Percentiles rank a stretch among this genome's conserved stretches.
These are phyloP conservation scores for Litsea cubeba DNA, from an alignment of 164 flowering plant genomes.

Conservation along the genomic window DNA sequence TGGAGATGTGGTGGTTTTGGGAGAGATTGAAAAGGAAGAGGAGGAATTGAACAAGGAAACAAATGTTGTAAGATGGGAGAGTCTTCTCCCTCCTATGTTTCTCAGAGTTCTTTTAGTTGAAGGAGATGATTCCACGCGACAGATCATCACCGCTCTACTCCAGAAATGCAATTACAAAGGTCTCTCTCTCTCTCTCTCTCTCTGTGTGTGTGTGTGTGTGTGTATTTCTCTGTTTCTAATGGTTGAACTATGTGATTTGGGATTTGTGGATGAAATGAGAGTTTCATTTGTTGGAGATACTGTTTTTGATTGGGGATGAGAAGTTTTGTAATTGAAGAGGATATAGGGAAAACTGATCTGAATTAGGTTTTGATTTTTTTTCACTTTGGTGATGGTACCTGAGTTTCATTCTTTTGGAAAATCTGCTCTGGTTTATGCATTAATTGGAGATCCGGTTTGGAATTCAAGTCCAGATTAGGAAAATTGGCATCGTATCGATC, in stretches of 20 bases:
- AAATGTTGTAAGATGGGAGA: constrained; percentile 50
- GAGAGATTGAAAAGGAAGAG: constrained; percentile 8
- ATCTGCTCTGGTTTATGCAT: no score
- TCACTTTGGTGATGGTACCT: no score
- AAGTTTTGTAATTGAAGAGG: neutral
- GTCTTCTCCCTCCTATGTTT: constrained; percentile 41
- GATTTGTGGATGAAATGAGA: no score
- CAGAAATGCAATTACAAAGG: constrained; percentile 82
- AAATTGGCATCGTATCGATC: neutral
- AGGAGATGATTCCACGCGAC: constrained; percentile 83
- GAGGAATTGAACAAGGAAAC: constrained; percentile 8
- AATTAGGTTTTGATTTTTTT: no score
- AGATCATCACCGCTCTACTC: constrained; percentile 73
- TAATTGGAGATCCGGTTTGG: no score
- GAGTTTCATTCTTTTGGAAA: neutral
- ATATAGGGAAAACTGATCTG: no score
- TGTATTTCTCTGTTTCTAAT: no score
- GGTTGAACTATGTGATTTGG: no score
- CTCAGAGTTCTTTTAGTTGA: constrained; percentile 78
- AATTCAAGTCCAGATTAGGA: no score
- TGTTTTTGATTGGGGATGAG: no score
- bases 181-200: constrained; percentile 7
- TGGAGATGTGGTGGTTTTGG: constrained; percentile 3
- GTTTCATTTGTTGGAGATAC: no score
- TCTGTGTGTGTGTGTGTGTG: no score